A percentile compares a stretch with the other conserved stretches of the same genome.
These are phyloP conservation scores for Aspergillus latus DNA, from an alignment of 2,329 filamentous ascomycete species.

Conservation along the genomic window DNA sequence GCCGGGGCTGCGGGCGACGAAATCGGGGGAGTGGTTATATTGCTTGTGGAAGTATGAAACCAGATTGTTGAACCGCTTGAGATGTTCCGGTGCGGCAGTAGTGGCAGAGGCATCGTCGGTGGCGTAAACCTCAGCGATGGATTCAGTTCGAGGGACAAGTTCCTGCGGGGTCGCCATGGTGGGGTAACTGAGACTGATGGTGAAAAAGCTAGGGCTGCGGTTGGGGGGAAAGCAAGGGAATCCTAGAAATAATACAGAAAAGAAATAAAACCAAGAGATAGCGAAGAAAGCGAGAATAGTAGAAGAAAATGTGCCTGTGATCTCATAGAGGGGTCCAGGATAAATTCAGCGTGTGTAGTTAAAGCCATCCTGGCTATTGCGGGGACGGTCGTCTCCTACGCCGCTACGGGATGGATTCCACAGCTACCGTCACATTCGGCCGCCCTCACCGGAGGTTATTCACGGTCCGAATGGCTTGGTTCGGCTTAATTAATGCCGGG, in stretches of 20 bases:
- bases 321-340: slow-evolving; percentile 1
- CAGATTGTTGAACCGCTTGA: slow-evolving; percentile 72
- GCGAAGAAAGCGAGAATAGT: background rate
- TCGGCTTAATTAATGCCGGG: slow-evolving; percentile 1
- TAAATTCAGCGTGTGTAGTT: background rate
- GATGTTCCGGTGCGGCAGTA: slow-evolving; percentile 66
- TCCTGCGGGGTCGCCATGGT: slow-evolving; percentile 43
- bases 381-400: background rate
- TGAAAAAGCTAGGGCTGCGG: background rate
- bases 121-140: slow-evolving; percentile 81
- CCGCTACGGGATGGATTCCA: background rate
- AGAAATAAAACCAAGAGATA: background rate
- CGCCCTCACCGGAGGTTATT: background rate
- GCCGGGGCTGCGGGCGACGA: slow-evolving; percentile 86
- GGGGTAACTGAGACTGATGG: slow-evolving; percentile 22
- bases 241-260: slow-evolving; percentile 1
- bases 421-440: background rate
- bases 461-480: slow-evolving; percentile 2
- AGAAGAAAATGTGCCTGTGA: background rate
- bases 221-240: background rate
- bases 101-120: slow-evolving; percentile 72
- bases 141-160: slow-evolving; percentile 70
- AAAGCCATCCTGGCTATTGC: slow-evolving; percentile 6
- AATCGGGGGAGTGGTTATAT: slow-evolving; percentile 71
- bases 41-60: slow-evolving; percentile 67